Percentiles rank a stretch among this genome's conserved stretches.
phyloP scores from a whole-genome alignment of 352 stramenopile species.

The Aphanomyces invadans region DNA sequence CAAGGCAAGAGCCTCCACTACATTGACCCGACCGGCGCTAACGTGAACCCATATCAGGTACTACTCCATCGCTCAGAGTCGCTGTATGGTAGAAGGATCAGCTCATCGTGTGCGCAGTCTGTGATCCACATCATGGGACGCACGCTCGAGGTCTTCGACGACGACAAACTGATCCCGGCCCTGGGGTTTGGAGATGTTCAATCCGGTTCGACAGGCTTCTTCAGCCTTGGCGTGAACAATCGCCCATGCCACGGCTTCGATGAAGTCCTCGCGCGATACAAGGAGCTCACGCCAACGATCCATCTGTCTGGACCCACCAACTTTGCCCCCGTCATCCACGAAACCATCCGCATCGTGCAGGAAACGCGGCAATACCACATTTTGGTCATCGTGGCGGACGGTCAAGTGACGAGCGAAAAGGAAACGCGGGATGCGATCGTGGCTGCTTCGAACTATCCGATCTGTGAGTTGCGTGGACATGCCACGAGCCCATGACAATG shows the following conservation, averaged over 20 bases:
- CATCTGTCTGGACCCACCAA: conserved; percentile 53
- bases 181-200: conserved; percentile 58
- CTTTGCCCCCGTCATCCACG: conserved; percentile 55
- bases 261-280: conserved; percentile 53
- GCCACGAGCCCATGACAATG: neutral
- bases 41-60: conserved; percentile 62
- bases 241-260: conserved; percentile 45
- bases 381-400: conserved; percentile 82
- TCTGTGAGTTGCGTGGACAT: conserved; percentile 42
- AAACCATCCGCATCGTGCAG: conserved; percentile 50
- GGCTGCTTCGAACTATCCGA: conserved; percentile 56
- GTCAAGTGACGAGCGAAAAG: conserved; percentile 82
- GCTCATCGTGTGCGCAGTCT: conserved; percentile 27
- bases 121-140: conserved; percentile 61
- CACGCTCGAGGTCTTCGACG: conserved; percentile 64
- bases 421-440: conserved; percentile 82
- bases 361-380: conserved; percentile 61
- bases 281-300: conserved; percentile 45
- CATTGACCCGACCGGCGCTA: conserved; percentile 37
- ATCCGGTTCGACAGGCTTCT: conserved; percentile 41
- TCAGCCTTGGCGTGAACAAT: conserved; percentile 35
- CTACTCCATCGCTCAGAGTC: neutral
- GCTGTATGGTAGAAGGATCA: neutral
- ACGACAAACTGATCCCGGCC: conserved; percentile 73
- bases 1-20: conserved; percentile 47